Evolutionary conservation across 1,284 basidiomycete species (phyloP).

Genomic region (Phylloboletellus chloephorus): DNA sequence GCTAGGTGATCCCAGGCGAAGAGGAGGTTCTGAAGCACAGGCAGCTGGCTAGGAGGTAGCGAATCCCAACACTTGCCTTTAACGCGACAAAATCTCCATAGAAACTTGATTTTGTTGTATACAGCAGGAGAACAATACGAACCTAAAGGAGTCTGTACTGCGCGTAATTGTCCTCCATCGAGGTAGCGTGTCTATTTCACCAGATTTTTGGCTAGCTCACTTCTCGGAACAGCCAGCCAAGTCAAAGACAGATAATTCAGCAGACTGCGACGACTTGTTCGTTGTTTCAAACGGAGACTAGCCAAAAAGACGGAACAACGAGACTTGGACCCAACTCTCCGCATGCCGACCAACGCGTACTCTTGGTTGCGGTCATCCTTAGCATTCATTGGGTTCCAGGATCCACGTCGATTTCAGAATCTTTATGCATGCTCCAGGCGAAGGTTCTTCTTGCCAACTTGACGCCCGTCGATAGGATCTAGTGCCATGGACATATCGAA

Average conservation of each 20-base stretch:
- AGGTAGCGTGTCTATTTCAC: no score
- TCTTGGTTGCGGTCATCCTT: not conserved
- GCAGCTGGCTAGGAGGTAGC: not conserved
- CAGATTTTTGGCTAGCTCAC: no score
- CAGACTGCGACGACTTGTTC: no score
- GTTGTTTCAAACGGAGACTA: no score
- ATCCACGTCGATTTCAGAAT: not conserved
- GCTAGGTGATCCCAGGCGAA: not conserved
- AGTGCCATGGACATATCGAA: not conserved
- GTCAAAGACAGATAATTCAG: no score
- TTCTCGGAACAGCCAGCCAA: no score
- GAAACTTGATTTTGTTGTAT: no score
- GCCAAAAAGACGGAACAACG: no score
- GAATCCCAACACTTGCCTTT: not conserved
- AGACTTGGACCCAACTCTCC: no score
- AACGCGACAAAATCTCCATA: constrained; percentile 17
- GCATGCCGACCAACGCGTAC: not conserved
- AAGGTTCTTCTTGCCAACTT: not conserved
- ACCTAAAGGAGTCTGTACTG: constrained; percentile 9
- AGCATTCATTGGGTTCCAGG: not conserved
- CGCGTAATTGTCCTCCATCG: no score
- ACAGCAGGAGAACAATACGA: constrained; percentile 12
- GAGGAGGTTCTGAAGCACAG: not conserved
- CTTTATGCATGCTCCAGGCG: not conserved
- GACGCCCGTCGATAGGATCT: not conserved